phyloP scores from a whole-genome alignment of 208 protist species.

The Leishmania martiniquensis region DNA sequence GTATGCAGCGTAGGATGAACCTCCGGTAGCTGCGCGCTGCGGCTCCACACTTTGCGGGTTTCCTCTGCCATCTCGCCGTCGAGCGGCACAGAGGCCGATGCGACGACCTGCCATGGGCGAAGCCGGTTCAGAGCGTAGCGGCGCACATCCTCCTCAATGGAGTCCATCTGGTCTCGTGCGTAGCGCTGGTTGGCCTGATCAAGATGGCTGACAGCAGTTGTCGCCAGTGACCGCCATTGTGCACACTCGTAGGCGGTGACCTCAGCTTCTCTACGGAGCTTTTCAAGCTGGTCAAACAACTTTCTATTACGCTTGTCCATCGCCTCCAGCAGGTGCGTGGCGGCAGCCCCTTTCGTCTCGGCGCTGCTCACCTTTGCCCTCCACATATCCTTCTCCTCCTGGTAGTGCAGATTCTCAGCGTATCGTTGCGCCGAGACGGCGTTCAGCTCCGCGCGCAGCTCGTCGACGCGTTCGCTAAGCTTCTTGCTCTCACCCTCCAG shows the following conservation, averaged over 20 bases:
- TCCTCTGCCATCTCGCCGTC: conserved; percentile 4
- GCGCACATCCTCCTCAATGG: conserved; percentile 17
- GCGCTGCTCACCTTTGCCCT: neutral
- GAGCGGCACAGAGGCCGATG: neutral
- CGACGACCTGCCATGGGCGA: neutral
- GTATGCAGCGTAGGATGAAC: neutral
- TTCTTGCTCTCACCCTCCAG: conserved; percentile 14
- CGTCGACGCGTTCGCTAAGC: conserved; percentile 1
- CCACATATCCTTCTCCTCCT: conserved; percentile 1
- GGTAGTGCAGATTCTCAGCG: neutral
- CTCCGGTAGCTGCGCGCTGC: conserved; percentile 17
- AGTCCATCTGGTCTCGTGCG: conserved; percentile 11
- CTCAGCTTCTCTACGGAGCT: conserved; percentile 35
- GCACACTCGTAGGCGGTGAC: conserved; percentile 19
- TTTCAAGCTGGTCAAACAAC: conserved; percentile 30
- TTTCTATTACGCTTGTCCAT: conserved; percentile 27
- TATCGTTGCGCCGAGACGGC: neutral
- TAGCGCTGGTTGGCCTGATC: conserved; percentile 10
- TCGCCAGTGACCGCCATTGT: conserved; percentile 56
- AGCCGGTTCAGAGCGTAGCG: conserved; percentile 6
- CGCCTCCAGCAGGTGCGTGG: conserved; percentile 3
- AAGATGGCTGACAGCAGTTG: conserved; percentile 13
- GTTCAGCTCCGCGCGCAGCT: conserved; percentile 6
- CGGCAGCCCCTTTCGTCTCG: conserved; percentile 1
- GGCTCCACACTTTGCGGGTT: conserved; percentile 26